Evolutionary conservation across 139 green algal species (phyloP).

Genomic region (Chlamydomonas asymmetrica): DNA sequence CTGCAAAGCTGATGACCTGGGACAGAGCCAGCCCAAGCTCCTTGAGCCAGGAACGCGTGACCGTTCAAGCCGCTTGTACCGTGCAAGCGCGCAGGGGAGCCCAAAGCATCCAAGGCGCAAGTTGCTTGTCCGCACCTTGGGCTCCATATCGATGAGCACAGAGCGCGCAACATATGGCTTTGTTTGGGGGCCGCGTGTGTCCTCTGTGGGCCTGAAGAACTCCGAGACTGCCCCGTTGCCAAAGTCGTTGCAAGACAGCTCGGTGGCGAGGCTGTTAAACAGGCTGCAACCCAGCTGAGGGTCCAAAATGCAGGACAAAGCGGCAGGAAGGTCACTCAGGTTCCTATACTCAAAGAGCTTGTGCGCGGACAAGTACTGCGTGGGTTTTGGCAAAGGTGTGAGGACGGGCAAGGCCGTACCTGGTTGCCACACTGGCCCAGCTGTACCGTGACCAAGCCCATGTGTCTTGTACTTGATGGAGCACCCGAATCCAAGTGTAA

Average conservation of each 20-base stretch:
- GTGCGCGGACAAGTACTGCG: too few relatives aligned
- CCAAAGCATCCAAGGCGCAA: not conserved
- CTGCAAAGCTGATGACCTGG: too few relatives aligned
- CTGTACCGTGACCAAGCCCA: conserved; percentile 78
- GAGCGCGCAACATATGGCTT: conserved; percentile 60
- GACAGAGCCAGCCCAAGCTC: too few relatives aligned
- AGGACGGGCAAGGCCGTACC: conserved; percentile 28
- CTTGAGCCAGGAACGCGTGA: too few relatives aligned
- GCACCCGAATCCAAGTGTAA: too few relatives aligned
- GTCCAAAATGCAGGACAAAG: too few relatives aligned
- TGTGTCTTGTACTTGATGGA: too few relatives aligned
- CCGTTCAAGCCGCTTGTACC: too few relatives aligned
- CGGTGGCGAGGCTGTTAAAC: conserved; percentile 60
- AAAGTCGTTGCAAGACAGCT: conserved; percentile 42
- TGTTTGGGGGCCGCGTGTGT: not conserved
- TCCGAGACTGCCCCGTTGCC: conserved; percentile 35
- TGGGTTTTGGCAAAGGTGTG: too few relatives aligned
- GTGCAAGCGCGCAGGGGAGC: not conserved
- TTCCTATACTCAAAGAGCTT: too few relatives aligned
- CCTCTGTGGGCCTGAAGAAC: conserved; percentile 45
- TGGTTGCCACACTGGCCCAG: conserved; percentile 88
- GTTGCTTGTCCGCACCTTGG: conserved; percentile 60
- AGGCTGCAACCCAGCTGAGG: conserved; percentile 70
- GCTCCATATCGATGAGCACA: conserved; percentile 89
- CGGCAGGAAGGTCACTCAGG: too few relatives aligned